Conservation (phyloP, 108 stramenopile species). For the Nitzschia putrida region DNA sequence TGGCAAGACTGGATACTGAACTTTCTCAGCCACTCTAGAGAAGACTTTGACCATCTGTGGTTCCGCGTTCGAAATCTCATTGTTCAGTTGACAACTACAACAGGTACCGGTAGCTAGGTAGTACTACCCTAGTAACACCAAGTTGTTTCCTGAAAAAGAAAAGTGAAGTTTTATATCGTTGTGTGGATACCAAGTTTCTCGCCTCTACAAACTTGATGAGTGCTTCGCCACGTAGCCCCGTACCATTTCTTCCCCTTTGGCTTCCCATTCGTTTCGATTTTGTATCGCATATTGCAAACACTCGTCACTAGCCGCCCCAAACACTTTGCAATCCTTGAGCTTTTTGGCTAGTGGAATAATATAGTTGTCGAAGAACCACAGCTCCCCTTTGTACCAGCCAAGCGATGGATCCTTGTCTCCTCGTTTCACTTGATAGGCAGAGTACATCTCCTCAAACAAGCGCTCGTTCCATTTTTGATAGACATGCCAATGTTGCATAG, state of each 20-base stretch:
- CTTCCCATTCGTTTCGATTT: conserved; percentile 53
- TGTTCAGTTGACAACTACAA: too few species aligned
- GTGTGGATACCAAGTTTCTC: too few species aligned
- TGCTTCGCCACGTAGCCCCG: conserved; percentile 9
- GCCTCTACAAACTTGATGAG: neutral
- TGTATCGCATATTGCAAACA: conserved; percentile 40
- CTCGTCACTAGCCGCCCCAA: conserved; percentile 36
- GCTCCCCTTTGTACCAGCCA: conserved; percentile 59
- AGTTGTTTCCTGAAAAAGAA: too few species aligned
- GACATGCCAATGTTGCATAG: conserved; percentile 62
- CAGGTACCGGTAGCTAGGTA: too few species aligned
- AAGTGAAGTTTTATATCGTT: too few species aligned
- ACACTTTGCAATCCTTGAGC: conserved; percentile 32
- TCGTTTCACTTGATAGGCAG: conserved; percentile 46
- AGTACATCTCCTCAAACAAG: conserved; percentile 54
- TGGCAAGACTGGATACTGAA: too few species aligned
- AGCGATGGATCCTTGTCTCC: conserved; percentile 47
- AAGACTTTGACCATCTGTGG: too few species aligned
- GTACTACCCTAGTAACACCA: too few species aligned
- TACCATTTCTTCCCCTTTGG: conserved; percentile 45
- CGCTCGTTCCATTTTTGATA: conserved; percentile 44
- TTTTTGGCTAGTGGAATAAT: conserved; percentile 37
- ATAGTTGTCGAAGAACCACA: conserved; percentile 47
- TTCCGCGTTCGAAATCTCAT: too few species aligned
- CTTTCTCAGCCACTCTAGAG: too few species aligned